phyloP scores from a whole-genome alignment of 345 rosid genomes.

The Boechera stricta region DNA sequence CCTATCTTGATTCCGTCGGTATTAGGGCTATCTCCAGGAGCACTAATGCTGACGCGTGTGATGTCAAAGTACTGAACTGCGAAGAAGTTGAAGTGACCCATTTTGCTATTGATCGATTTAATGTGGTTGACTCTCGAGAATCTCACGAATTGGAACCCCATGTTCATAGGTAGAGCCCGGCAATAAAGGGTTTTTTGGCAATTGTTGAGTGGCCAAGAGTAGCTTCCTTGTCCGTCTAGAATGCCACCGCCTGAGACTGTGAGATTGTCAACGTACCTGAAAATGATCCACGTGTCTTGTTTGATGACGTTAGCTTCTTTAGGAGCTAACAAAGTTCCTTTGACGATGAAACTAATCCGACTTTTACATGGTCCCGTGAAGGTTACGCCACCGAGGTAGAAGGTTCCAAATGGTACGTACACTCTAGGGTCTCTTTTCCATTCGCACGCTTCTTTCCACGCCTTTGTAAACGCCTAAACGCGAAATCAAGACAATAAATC shows the following conservation, averaged over 20 bases:
- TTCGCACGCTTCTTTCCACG: slow-evolving; percentile 45
- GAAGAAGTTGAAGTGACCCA: slow-evolving; percentile 43
- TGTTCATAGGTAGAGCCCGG: slow-evolving; percentile 33
- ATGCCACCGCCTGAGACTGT: slow-evolving; percentile 41
- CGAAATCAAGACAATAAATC: background rate
- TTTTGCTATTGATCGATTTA: slow-evolving; percentile 45
- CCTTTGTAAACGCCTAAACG: slow-evolving; percentile 42
- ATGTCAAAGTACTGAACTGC: slow-evolving; percentile 12
- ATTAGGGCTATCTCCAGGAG: slow-evolving; percentile 45
- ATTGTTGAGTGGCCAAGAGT: slow-evolving; percentile 34
- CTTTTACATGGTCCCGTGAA: slow-evolving; percentile 41
- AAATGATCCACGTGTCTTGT: slow-evolving; percentile 40
- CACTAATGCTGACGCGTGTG: slow-evolving; percentile 12
- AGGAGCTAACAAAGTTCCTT: slow-evolving; percentile 45
- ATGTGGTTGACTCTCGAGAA: slow-evolving; percentile 27
- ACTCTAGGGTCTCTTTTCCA: slow-evolving; percentile 39
- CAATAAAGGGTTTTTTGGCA: slow-evolving; percentile 32
- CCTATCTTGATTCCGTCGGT: slow-evolving; percentile 49
- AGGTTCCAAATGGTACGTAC: slow-evolving; percentile 36
- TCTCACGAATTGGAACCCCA: slow-evolving; percentile 42
- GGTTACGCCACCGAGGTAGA: slow-evolving; percentile 33
- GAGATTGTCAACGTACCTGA: slow-evolving; percentile 37
- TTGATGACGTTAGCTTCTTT: slow-evolving; percentile 37
- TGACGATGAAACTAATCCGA: slow-evolving; percentile 41
- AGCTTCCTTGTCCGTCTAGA: slow-evolving; percentile 44